Evolutionary conservation across 257 asterid species (phyloP).

Genomic region (Mentha longifolia): DNA sequence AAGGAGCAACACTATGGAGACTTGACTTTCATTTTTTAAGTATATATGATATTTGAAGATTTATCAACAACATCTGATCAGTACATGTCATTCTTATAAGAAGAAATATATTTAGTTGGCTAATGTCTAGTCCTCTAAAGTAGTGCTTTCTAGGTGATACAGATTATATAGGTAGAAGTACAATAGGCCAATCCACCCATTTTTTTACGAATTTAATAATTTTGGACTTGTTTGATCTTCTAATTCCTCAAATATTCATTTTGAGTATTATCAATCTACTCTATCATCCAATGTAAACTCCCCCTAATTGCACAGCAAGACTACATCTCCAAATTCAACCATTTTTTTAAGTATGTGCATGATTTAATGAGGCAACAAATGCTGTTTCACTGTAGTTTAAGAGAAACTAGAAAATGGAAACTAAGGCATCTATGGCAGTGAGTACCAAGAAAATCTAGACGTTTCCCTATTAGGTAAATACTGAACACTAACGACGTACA

Average conservation of each 20-base stretch:
- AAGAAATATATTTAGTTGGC: neutral
- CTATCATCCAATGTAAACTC: neutral
- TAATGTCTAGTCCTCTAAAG: neutral
- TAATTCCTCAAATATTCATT: neutral
- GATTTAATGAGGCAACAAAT: neutral
- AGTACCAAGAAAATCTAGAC: constrained; percentile 3
- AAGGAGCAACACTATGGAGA: neutral
- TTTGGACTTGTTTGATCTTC: neutral
- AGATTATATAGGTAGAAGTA: neutral
- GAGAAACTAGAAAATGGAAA: neutral
- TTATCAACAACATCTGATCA: neutral
- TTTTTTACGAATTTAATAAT: neutral
- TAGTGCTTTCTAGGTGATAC: neutral
- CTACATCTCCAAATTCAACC: neutral
- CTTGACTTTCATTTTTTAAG: neutral
- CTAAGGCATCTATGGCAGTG: neutral
- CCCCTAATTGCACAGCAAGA: neutral
- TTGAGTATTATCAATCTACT: neutral
- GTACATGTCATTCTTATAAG: neutral
- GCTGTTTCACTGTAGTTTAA: too few species aligned
- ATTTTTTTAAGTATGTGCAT: too few species aligned
- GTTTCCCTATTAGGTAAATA: constrained; percentile 12
- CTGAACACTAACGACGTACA: constrained; percentile 1
- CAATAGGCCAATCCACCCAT: neutral
- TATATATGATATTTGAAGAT: neutral